Conservation (phyloP, 2,329 filamentous ascomycete genomes). For the Aspergillus pseudonomiae region DNA sequence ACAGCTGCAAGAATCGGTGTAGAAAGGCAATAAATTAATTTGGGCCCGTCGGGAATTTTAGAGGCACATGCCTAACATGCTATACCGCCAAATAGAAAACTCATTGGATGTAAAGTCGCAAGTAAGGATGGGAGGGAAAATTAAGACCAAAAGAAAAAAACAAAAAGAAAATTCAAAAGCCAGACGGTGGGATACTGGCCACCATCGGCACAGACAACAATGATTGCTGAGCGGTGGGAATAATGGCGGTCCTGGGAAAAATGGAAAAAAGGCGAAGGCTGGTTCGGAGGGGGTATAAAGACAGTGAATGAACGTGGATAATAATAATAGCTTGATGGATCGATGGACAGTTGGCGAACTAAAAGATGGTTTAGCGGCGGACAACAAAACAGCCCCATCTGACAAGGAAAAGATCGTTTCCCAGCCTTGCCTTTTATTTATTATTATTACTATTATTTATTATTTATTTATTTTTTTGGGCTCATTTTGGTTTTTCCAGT, state of each 20-base stretch:
- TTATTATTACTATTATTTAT: not conserved
- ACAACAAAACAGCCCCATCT: slow-evolving; percentile 15
- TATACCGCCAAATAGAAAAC: slow-evolving; percentile 9
- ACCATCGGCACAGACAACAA: slow-evolving; percentile 7
- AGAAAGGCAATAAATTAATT: not conserved
- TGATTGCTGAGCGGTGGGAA: not conserved
- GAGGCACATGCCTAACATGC: slow-evolving; percentile 8
- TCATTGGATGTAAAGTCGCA: not conserved
- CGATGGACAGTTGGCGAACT: slow-evolving; percentile 8
- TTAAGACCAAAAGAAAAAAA: slow-evolving; percentile 1
- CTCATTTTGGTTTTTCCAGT: not conserved
- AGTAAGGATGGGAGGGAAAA: slow-evolving; percentile 7
- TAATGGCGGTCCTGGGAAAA: not conserved
- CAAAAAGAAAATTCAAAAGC: slow-evolving; percentile 5
- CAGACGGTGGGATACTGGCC: slow-evolving; percentile 9
- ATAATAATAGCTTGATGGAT: not conserved
- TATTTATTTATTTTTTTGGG: too few relatives aligned
- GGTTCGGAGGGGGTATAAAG: slow-evolving; percentile 16
- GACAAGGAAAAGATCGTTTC: slow-evolving; percentile 2
- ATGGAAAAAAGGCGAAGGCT: slow-evolving; percentile 30
- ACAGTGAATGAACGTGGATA: not conserved
- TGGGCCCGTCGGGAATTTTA: slow-evolving; percentile 8
- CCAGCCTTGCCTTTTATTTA: slow-evolving; percentile 9
- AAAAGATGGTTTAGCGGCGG: slow-evolving; percentile 9
- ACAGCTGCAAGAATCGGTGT: slow-evolving; percentile 3